phyloP scores from a whole-genome alignment of 2,329 filamentous ascomycete genomes.

The Thielaviopsis musarum region DNA sequence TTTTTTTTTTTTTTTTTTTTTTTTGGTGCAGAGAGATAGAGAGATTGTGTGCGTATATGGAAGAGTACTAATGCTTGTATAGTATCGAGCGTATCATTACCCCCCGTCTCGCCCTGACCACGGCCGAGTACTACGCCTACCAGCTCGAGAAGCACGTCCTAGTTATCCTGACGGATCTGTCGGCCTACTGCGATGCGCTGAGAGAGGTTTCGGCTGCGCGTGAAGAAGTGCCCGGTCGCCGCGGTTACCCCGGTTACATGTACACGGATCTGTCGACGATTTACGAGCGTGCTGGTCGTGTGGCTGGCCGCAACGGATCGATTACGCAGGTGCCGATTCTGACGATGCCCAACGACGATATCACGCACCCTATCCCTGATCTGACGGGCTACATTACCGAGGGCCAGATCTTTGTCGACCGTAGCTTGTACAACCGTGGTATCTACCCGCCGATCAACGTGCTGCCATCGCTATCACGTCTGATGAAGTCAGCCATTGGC shows the following conservation, averaged over 20 bases:
- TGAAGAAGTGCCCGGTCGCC: slow-evolving; percentile 97
- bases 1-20: slow-evolving; percentile 13
- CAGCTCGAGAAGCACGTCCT: slow-evolving; percentile 99
- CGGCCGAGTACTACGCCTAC: slow-evolving; percentile 98
- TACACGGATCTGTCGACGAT: slow-evolving; percentile 99
- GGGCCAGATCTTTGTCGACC: slow-evolving; percentile 95
- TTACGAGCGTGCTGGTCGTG: slow-evolving; percentile 97
- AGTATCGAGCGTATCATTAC: slow-evolving; percentile 99
- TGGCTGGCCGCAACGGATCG: slow-evolving; percentile 88
- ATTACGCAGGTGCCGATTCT: slow-evolving; percentile 98
- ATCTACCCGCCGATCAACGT: slow-evolving; percentile 99
- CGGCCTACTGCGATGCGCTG: slow-evolving; percentile 94
- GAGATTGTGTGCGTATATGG: neutral
- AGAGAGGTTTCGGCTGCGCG: slow-evolving; percentile 95
- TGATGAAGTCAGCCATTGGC: slow-evolving; percentile 99
- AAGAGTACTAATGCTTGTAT: neutral
- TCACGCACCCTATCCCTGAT: slow-evolving; percentile 97
- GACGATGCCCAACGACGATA: slow-evolving; percentile 99
- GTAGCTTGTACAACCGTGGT: slow-evolving; percentile 85
- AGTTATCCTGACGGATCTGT: slow-evolving; percentile 94
- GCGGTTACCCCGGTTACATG: slow-evolving; percentile 99
- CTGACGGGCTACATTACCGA: slow-evolving; percentile 98
- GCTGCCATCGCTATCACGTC: slow-evolving; percentile 87
- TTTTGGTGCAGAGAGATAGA: neutral
- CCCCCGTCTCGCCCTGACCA: slow-evolving; percentile 91